Conservation (phyloP, 805 yeast genomes). For the Candida golubevii region DNA sequence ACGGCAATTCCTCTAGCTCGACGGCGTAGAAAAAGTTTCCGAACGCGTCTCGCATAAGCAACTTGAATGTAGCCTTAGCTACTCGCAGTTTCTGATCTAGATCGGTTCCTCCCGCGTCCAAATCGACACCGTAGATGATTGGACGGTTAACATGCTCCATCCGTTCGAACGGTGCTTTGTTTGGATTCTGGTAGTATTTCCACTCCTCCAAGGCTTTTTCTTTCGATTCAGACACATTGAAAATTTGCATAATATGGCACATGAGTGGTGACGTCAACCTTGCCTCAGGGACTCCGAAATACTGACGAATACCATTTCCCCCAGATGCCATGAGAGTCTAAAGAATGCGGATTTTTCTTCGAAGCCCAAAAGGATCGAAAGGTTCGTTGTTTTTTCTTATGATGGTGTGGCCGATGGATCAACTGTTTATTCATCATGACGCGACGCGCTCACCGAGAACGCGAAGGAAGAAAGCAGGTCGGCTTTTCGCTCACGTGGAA, state of each 20-base stretch:
- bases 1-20: conserved; percentile 50
- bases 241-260: conserved; percentile 42
- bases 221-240: conserved; percentile 49
- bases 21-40: conserved; percentile 55
- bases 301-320: conserved; percentile 2
- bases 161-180: conserved; percentile 57
- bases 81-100: conserved; percentile 2
- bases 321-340: background rate
- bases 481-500: too few relatives aligned
- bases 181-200: conserved; percentile 49
- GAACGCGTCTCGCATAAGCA: conserved; percentile 51
- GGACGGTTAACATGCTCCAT: conserved; percentile 44
- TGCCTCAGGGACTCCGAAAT: conserved; percentile 3
- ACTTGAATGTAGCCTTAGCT: conserved; percentile 37
- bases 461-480: too few relatives aligned
- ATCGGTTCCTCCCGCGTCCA: conserved; percentile 32
- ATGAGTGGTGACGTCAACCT: background rate
- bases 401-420: too few relatives aligned
- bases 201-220: conserved; percentile 54
- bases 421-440: too few relatives aligned
- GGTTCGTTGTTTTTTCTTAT: too few relatives aligned
- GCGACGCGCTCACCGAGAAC: too few relatives aligned
- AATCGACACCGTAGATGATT: conserved; percentile 32
- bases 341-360: background rate
- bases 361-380: background rate